A percentile compares a stretch with the other conserved stretches of the same genome.
phyloP scores from a whole-genome alignment of 768 basidiomycete species.

The Trametes cubensis region DNA sequence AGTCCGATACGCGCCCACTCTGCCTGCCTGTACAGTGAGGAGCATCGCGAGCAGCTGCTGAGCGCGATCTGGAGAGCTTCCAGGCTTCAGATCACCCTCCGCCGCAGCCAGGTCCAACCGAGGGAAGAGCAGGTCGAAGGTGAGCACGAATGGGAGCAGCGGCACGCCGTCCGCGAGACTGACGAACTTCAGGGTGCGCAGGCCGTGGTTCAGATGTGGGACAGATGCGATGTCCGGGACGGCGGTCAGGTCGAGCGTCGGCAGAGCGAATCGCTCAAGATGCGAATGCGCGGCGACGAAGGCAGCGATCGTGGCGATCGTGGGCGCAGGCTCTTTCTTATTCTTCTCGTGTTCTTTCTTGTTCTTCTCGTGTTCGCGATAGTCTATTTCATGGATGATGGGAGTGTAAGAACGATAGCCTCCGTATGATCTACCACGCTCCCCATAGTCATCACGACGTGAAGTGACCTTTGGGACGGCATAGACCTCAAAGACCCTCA shows the following conservation, averaged over 20 bases:
- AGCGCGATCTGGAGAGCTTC: too few species aligned
- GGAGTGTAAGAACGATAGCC: neutral
- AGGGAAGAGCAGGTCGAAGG: neutral
- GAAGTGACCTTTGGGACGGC: too few species aligned
- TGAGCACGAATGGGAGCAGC: neutral
- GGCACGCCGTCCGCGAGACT: neutral
- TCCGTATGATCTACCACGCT: neutral
- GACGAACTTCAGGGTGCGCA: slow-evolving; percentile 31
- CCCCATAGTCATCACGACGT: too few species aligned
- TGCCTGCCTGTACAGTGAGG: too few species aligned
- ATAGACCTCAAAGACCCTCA: neutral
- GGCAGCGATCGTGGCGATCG: slow-evolving; percentile 20
- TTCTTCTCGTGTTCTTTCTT: too few species aligned
- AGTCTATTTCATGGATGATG: too few species aligned
- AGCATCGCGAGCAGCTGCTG: too few species aligned
- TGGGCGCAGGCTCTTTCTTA: neutral
- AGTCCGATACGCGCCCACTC: too few species aligned
- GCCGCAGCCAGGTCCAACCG: neutral
- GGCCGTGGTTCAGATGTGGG: slow-evolving; percentile 19
- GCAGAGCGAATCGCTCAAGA: neutral
- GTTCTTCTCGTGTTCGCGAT: too few species aligned
- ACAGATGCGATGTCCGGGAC: slow-evolving; percentile 15
- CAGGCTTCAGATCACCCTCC: too few species aligned
- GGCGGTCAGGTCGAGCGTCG: neutral
- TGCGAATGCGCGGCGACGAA: neutral